These are phyloP conservation scores for Boletus reticulatus DNA, from an alignment of 768 basidiomycete genomes.

Conservation along the genomic window DNA sequence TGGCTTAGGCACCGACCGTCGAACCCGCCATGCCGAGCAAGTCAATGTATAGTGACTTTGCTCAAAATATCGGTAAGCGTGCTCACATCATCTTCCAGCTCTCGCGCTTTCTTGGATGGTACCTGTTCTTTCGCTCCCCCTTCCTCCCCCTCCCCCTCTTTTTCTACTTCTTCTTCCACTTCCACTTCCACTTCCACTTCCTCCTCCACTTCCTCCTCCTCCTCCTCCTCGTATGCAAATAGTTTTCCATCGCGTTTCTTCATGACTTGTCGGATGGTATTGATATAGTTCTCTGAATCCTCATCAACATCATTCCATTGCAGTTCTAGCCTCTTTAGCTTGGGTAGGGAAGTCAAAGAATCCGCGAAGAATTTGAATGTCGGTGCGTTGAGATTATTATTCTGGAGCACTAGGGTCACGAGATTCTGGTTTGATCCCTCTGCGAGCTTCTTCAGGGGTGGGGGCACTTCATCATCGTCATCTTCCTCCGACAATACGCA, in stretches of 20 bases:
- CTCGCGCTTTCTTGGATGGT: constrained; percentile 24
- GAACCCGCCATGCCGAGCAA: background rate
- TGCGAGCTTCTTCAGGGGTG: constrained; percentile 57
- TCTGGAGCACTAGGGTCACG: constrained; percentile 79
- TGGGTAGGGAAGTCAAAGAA: constrained; percentile 59
- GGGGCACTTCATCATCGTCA: constrained; percentile 79
- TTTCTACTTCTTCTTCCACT: constrained; percentile 62
- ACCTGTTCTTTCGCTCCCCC: constrained; percentile 24
- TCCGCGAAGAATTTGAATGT: constrained; percentile 67
- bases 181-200: constrained; percentile 43
- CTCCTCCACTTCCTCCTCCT: constrained; percentile 69
- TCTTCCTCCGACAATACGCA: constrained; percentile 74
- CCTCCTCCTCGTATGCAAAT: constrained; percentile 75
- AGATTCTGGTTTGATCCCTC: constrained; percentile 73
- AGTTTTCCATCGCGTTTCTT: constrained; percentile 67
- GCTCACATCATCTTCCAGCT: constrained; percentile 41
- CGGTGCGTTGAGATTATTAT: constrained; percentile 80
- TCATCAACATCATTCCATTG: constrained; percentile 91
- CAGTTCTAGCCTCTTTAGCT: constrained; percentile 70
- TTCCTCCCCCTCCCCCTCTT: constrained; percentile 14
- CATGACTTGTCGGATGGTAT: constrained; percentile 51
- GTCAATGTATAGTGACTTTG: constrained; percentile 54
- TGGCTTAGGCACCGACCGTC: background rate
- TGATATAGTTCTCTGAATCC: constrained; percentile 56
- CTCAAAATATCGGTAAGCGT: constrained; percentile 64